A percentile compares a stretch with the other conserved stretches of the same genome.
Conservation (phyloP, 31 red algal genomes). For the Odonthalia washingtoniensis region DNA sequence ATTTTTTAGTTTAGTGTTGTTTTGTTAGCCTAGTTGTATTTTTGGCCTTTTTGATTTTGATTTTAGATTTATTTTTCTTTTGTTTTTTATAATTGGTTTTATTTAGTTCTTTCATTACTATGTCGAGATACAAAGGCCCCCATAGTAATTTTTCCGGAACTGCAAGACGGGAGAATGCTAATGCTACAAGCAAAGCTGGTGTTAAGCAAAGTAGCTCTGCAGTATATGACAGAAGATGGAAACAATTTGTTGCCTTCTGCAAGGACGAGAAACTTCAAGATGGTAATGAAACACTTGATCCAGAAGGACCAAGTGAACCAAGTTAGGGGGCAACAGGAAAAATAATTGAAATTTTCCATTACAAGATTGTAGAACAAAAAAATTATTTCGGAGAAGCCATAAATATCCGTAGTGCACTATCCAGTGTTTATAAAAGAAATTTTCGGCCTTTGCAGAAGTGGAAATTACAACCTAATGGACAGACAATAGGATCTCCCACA, state of each 20-base stretch:
- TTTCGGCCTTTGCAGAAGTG: constrained; percentile 8
- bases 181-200: background rate
- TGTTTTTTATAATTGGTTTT: too few species aligned
- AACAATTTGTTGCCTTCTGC: constrained; percentile 33
- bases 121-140: too few species aligned
- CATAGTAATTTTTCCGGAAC: too few species aligned
- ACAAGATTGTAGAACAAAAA: constrained; percentile 20
- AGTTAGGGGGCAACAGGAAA: background rate
- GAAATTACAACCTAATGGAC: background rate
- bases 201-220: constrained; percentile 5
- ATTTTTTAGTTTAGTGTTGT: too few species aligned
- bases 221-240: constrained; percentile 22
- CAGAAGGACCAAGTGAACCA: background rate
- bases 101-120: too few species aligned
- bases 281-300: constrained; percentile 2
- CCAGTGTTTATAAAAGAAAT: constrained; percentile 36
- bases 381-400: constrained; percentile 28
- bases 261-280: background rate
- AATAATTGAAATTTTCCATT: constrained; percentile 9
- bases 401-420: constrained; percentile 12
- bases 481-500: background rate
- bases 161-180: background rate
- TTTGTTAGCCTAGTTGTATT: too few species aligned
- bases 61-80: too few species aligned
- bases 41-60: too few species aligned